Evolutionary conservation across 192 early-diverging fungal genomes (phyloP), one percentile per base, ranked within the genome.

Genomic region (Coemansia sp.): DNA sequence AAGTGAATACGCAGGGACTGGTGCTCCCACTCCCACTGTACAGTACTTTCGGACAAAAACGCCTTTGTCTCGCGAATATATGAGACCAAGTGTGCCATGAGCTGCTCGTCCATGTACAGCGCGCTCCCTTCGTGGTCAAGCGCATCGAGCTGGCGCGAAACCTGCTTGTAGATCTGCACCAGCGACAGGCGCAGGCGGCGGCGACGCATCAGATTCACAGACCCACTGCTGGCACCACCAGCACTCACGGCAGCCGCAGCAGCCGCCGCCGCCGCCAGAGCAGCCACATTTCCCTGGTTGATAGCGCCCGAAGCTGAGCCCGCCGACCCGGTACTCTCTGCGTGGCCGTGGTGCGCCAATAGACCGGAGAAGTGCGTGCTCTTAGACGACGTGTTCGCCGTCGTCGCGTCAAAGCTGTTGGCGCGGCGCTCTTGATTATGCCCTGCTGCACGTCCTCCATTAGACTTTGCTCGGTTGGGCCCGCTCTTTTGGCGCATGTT

Each of bases 1-100:
- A 93, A 90, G 62, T 97, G 87, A 28, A 85, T 87, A 5, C 95
- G 81, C 18, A 96, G 79, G 39, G 85, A 78, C 37, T 91, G 90
- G 67, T 89, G 90, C 36, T 95, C 92, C 86, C 86, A 92, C 14
- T 97, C 94, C 27, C 64, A 52, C 55, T 90, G 83, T 26, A 90
- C 82, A 0, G 88, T 80, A 1, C 82, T 54, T 46, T 94, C 90
- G 1, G 79, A 58, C 33, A 99, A 73, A 42, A 97, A 93, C 5
- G 74, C 67, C 32, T 79, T 67, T 0, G 87, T 92, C 42, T 92
- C 87, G 29, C 85, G 83, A 23, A 92, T 64, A 64, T 90, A 98
- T 5, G 71, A 69, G 27, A 87, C 81, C 5, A 94, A 78, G 23
- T 79, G 73, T 17, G 71, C 58, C 50, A 90, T 77, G 3, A 87